Percentiles rank a stretch among this genome's conserved stretches.
These are phyloP conservation scores for Pseudonitzschia multiseries DNA, from an alignment of 108 stramenopile species.

Conservation along the genomic window DNA sequence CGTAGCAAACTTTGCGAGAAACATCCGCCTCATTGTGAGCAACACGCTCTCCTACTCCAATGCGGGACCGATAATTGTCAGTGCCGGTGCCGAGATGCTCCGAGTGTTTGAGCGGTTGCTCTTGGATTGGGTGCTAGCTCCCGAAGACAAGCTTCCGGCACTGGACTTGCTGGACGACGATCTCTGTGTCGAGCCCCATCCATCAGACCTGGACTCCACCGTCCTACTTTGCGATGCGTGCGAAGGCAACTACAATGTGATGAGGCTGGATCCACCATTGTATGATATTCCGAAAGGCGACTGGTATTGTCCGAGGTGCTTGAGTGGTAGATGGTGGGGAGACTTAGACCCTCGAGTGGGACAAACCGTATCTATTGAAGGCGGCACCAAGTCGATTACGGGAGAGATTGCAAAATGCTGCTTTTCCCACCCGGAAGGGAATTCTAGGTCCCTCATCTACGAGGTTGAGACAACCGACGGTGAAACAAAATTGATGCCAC, in stretches of 20 bases:
- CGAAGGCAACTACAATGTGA: constrained; percentile 90
- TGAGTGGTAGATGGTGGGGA: constrained; percentile 75
- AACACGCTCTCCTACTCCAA: constrained; percentile 68
- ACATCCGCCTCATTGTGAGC: constrained; percentile 67
- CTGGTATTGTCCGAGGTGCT: constrained; percentile 87
- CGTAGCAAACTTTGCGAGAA: constrained; percentile 68
- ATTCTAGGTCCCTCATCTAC: constrained; percentile 50
- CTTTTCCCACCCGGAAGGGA: constrained; percentile 33
- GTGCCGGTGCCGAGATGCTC: constrained; percentile 74
- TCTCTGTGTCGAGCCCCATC: constrained; percentile 73
- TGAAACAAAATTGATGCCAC: constrained; percentile 48
- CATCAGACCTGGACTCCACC: constrained; percentile 63
- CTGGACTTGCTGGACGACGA: constrained; percentile 81
- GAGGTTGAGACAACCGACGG: constrained; percentile 41
- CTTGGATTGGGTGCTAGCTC: constrained; percentile 86
- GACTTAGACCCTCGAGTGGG: constrained; percentile 80
- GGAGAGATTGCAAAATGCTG: constrained; percentile 25
- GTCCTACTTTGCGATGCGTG: constrained; percentile 88
- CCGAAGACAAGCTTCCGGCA: constrained; percentile 47
- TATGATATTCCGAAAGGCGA: constrained; percentile 77
- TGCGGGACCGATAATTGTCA: constrained; percentile 69
- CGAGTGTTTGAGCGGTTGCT: constrained; percentile 83
- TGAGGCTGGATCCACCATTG: constrained; percentile 71
- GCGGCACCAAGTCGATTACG: not conserved
- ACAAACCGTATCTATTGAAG: constrained; percentile 36